Conservation (phyloP, 306 rosid species). For the Phaseolus lunatus region DNA sequence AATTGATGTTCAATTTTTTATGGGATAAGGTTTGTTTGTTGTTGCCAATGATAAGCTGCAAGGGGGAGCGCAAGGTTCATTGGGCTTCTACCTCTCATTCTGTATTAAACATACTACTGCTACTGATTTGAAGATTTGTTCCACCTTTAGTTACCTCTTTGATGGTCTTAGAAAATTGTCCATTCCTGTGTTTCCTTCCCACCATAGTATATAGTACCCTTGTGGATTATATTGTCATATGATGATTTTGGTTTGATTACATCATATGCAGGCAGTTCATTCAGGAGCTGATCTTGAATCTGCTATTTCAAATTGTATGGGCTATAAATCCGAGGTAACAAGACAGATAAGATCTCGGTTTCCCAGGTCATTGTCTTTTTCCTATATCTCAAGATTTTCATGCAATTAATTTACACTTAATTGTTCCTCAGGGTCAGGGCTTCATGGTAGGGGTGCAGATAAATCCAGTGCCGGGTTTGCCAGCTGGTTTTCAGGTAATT, state of each 20-base stretch:
- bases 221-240: constrained; percentile 22
- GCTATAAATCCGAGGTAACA: constrained; percentile 88
- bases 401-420: constrained; percentile 30
- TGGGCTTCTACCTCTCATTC: constrained; percentile 32
- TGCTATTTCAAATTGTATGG: constrained; percentile 84
- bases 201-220: constrained; percentile 23
- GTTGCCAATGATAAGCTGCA: constrained; percentile 36
- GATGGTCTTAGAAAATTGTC: constrained; percentile 39
- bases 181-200: constrained; percentile 34
- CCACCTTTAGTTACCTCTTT: constrained; percentile 19
- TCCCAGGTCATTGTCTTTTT: constrained; percentile 23
- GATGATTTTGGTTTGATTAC: constrained; percentile 33
- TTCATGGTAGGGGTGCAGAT: constrained; percentile 99
- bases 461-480: constrained; percentile 92
- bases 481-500: constrained; percentile 83
- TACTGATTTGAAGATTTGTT: constrained; percentile 39
- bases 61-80: background rate
- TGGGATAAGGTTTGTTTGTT: constrained; percentile 31
- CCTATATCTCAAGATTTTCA: constrained; percentile 43
- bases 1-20: no score
- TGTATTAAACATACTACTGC: constrained; percentile 20
- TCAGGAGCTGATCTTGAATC: constrained; percentile 99
- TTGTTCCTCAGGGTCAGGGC: constrained; percentile 88
- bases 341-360: constrained; percentile 34
- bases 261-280: constrained; percentile 86